These are phyloP conservation scores for Xerocomellus amylosporus DNA, from an alignment of 768 basidiomycete species.

Conservation along the genomic window DNA sequence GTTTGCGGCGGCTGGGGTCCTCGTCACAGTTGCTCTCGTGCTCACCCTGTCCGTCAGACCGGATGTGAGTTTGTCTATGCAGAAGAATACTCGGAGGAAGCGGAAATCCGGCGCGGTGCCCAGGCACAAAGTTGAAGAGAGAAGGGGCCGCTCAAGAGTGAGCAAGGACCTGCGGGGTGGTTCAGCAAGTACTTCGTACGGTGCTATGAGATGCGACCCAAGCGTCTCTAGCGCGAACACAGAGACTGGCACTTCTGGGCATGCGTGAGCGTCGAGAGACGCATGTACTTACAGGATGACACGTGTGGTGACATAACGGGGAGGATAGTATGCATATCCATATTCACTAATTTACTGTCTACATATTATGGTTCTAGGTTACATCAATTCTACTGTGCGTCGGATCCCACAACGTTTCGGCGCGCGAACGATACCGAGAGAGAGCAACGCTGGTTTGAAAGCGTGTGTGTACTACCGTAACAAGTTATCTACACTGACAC, in stretches of 20 bases:
- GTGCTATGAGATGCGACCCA: constrained; percentile 7
- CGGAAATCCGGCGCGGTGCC: not conserved
- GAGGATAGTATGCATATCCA: constrained; percentile 6
- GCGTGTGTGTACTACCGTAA: constrained; percentile 1
- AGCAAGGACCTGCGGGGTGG: constrained; percentile 42
- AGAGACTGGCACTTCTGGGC: constrained; percentile 7
- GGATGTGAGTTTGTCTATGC: constrained; percentile 24
- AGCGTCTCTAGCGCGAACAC: constrained; percentile 6
- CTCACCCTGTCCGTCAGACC: constrained; percentile 45
- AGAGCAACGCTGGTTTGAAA: not conserved
- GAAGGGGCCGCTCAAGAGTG: constrained; percentile 29
- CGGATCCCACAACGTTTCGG: not conserved
- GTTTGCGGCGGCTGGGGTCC: constrained; percentile 56
- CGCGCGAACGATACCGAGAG: not conserved
- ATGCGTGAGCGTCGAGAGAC: not conserved
- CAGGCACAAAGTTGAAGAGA: constrained; percentile 17
- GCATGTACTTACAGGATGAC: not conserved
- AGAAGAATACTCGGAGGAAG: constrained; percentile 12
- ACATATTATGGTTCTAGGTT: not conserved
- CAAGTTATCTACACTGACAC: not conserved
- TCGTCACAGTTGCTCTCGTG: constrained; percentile 50
- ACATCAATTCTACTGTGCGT: not conserved
- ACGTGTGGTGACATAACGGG: not conserved
- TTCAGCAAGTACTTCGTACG: constrained; percentile 24
- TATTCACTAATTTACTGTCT: constrained; percentile 16